Evolutionary conservation across 768 basidiomycete species (phyloP), one percentile per base, ranked within the genome.

Genomic region (Lepiota brunneoincarnata): DNA sequence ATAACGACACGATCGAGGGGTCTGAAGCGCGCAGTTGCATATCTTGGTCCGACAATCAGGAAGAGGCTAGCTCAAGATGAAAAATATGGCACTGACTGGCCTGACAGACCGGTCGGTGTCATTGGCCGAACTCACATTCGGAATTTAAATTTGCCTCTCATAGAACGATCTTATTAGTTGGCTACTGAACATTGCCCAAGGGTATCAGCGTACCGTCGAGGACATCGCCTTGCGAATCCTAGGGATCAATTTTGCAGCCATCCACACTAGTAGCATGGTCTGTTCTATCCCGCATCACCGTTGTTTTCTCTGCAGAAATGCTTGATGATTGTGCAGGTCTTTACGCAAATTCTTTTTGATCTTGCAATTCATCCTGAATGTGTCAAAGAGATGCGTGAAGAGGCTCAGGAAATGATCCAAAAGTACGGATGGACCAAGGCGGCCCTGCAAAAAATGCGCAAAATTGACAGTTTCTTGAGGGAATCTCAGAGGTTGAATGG

Each of bases 151-250:
- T 42, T 9, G 15, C 17, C 38, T 3, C 6, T 21, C 20, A 36
- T 35, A 76, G 76, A 71, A 72, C 50, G 76, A 79, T 53, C 55
- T 77, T 24, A 63, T 77, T n/a, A n/a, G n/a, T n/a, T n/a, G n/a
- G n/a, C n/a, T n/a, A n/a, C n/a, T n/a, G n/a, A n/a, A n/a, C n/a
- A n/a, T n/a, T n/a, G n/a, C n/a, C n/a, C n/a, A n/a, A n/a, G n/a
- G n/a, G n/a, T n/a, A n/a, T n/a, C n/a, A n/a, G n/a, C n/a, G n/a
- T n/a, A n/a, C n/a, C n/a, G n/a, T n/a, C n/a, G n/a, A n/a, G n/a
- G n/a, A n/a, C n/a, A n/a, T n/a, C n/a, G n/a, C n/a, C n/a, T n/a
- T n/a, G n/a, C n/a, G n/a, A n/a, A n/a, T n/a, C n/a, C n/a, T n/a
- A n/a, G n/a, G n/a, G n/a, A n/a, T n/a, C n/a, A n/a, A n/a, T n/a